Evolutionary conservation across 768 basidiomycete genomes (phyloP).

Genomic region (Pholiota microspora): DNA sequence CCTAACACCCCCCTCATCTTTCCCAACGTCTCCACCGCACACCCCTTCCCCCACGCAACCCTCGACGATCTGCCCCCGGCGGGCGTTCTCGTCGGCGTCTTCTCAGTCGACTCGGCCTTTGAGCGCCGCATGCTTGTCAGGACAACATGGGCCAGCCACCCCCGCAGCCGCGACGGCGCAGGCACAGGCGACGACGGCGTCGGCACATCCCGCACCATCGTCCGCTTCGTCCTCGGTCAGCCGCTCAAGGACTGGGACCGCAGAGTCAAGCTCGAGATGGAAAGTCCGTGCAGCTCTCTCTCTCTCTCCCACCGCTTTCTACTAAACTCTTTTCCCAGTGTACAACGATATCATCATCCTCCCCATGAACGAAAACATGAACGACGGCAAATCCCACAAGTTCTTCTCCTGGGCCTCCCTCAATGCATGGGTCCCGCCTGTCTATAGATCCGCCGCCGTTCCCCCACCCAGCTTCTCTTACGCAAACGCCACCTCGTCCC

Average conservation of each 20-base stretch:
- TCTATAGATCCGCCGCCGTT: slow-evolving; percentile 49
- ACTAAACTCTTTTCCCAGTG: slow-evolving; percentile 38
- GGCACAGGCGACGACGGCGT: slow-evolving; percentile 63
- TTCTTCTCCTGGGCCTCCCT: slow-evolving; percentile 93
- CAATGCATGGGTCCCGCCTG: slow-evolving; percentile 87
- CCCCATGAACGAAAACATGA: slow-evolving; percentile 92
- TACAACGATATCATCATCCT: slow-evolving; percentile 87
- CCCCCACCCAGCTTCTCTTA: slow-evolving; percentile 62
- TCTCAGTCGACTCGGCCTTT: slow-evolving; percentile 81
- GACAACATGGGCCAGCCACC: slow-evolving; percentile 86
- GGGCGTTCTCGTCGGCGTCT: slow-evolving; percentile 86
- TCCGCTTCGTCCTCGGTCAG: slow-evolving; percentile 87
- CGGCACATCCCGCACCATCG: slow-evolving; percentile 80
- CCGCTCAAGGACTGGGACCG: slow-evolving; percentile 80
- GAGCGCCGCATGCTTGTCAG: slow-evolving; percentile 87
- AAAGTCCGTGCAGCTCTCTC: slow-evolving; percentile 68
- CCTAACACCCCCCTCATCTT: slow-evolving; percentile 38
- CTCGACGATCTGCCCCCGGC: slow-evolving; percentile 78
- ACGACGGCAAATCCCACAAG: slow-evolving; percentile 86
- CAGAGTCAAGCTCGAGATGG: slow-evolving; percentile 83
- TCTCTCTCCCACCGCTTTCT: slow-evolving; percentile 8
- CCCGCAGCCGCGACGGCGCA: slow-evolving; percentile 72
- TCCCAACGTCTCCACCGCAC: slow-evolving; percentile 32
- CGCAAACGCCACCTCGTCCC: slow-evolving; percentile 50
- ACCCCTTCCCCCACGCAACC: slow-evolving; percentile 68